Conservation (phyloP, 768 basidiomycete genomes). For the Phylloporus rhodoxanthus region DNA sequence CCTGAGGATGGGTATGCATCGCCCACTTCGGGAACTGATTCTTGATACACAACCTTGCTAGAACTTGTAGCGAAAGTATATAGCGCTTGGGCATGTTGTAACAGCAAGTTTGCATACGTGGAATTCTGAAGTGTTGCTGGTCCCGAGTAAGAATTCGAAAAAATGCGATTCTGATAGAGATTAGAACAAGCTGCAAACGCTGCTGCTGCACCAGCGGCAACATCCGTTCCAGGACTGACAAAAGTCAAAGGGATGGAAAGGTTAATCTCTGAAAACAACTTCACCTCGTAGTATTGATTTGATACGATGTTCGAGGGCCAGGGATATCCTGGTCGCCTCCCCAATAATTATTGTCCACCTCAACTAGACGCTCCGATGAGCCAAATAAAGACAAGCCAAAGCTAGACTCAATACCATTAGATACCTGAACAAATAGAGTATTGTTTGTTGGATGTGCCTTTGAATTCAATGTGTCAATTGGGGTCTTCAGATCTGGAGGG, state of each 20-base stretch:
- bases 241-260: not conserved
- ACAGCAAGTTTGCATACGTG: constrained; percentile 63
- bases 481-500: not conserved
- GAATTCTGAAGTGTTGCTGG: constrained; percentile 67
- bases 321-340: constrained; percentile 81
- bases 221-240: constrained; percentile 78
- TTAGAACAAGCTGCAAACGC: constrained; percentile 85
- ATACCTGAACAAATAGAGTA: constrained; percentile 75
- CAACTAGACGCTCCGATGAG: constrained; percentile 33
- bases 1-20: constrained; percentile 66
- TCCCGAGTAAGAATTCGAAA: constrained; percentile 49
- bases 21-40: constrained; percentile 58
- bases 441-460: constrained; percentile 75
- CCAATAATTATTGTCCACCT: constrained; percentile 78
- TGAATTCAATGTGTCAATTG: constrained; percentile 2
- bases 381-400: not conserved
- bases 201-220: constrained; percentile 74
- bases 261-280: not conserved
- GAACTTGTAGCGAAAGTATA: constrained; percentile 74
- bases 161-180: constrained; percentile 61
- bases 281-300: constrained; percentile 63
- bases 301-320: constrained; percentile 64
- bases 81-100: constrained; percentile 68
- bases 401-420: constrained; percentile 40
- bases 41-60: constrained; percentile 57